Percentiles rank a stretch among this genome's conserved stretches.
Conservation (phyloP, 805 yeast species). For the Hanseniaspora clermontiae region DNA sequence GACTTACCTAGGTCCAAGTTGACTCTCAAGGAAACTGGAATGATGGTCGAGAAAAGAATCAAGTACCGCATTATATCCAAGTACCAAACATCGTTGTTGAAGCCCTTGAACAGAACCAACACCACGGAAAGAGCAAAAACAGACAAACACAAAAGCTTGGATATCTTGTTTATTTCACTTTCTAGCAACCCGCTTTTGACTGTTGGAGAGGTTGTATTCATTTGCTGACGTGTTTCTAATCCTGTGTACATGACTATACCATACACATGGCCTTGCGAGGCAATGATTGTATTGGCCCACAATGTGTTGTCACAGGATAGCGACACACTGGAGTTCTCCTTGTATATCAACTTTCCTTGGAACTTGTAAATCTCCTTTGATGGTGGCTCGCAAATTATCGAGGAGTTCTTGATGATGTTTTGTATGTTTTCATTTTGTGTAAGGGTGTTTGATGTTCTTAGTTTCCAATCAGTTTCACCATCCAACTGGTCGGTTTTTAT, state of each 20-base stretch:
- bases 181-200: conserved; percentile 85
- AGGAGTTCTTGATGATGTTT: conserved; percentile 38
- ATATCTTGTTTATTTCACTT: conserved; percentile 73
- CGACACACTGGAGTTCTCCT: conserved; percentile 44
- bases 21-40: conserved; percentile 90
- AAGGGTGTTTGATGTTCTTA: conserved; percentile 60
- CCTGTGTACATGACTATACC: conserved; percentile 90
- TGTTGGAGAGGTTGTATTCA: conserved; percentile 79
- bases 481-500: conserved; percentile 95
- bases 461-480: conserved; percentile 99
- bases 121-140: conserved; percentile 68
- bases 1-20: conserved; percentile 91
- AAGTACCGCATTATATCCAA: conserved; percentile 80
- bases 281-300: conserved; percentile 97
- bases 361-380: conserved; percentile 72
- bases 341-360: conserved; percentile 56
- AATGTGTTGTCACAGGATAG: conserved; percentile 79
- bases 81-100: conserved; percentile 59
- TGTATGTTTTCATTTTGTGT: conserved; percentile 52
- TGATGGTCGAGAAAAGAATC: conserved; percentile 84
- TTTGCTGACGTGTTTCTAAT: conserved; percentile 79
- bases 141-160: conserved; percentile 76
- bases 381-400: conserved; percentile 67
- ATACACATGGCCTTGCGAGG: conserved; percentile 72
- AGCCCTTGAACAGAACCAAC: conserved; percentile 72